These are phyloP conservation scores for Viridothelium virens DNA, from an alignment of 495 filamentous ascomycete species.

Conservation along the genomic window DNA sequence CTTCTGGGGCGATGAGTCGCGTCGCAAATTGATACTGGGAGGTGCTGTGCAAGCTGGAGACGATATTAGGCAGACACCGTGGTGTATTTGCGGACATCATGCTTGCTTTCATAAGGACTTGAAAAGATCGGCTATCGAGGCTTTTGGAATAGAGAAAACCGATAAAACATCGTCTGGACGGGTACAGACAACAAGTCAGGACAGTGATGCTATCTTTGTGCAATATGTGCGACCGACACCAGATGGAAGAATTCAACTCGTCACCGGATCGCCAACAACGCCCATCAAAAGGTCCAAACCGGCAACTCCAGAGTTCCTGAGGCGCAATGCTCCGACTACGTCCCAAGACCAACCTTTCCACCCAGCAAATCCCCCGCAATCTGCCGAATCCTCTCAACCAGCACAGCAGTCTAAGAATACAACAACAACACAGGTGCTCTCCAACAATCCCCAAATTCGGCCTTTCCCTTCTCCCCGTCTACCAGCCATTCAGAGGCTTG, in stretches of 20 bases:
- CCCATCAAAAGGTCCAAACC: background rate
- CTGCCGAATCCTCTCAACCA: background rate
- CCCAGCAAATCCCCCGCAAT: background rate
- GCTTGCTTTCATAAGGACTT: conserved; percentile 58
- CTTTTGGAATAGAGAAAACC: background rate
- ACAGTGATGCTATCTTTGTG: background rate
- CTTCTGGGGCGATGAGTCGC: conserved; percentile 49
- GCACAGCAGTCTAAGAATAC: background rate
- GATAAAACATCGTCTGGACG: background rate
- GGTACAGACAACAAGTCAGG: background rate
- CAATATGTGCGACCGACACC: conserved; percentile 3
- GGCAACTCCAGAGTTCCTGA: background rate
- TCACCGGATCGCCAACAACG: conserved; percentile 1
- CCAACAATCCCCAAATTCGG: background rate
- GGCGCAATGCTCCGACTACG: background rate
- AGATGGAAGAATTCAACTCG: background rate
- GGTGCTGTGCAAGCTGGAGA: conserved; percentile 28
- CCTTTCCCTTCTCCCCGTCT: conserved; percentile 1
- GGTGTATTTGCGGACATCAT: conserved; percentile 66
- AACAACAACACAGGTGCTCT: background rate
- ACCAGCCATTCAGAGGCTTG: background rate
- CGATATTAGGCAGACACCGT: conserved; percentile 35
- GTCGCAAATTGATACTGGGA: conserved; percentile 23
- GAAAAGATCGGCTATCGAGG: background rate
- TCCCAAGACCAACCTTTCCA: background rate